A percentile compares a stretch with the other conserved stretches of the same genome.
These are phyloP conservation scores for Plantago lanceolata DNA, from an alignment of 305 asterid genomes.

Conservation along the genomic window DNA sequence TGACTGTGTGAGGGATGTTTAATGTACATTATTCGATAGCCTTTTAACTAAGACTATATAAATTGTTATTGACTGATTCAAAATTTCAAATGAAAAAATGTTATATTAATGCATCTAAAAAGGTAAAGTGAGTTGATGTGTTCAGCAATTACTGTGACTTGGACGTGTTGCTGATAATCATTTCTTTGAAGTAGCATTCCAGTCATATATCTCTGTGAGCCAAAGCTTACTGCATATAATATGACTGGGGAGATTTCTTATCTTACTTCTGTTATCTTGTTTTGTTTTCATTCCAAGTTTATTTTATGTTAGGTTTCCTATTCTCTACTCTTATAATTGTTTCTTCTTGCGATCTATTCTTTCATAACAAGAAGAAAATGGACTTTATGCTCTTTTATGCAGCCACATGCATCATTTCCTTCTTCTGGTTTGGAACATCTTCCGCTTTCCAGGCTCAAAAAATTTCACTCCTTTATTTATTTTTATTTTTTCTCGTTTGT, in stretches of 20 bases:
- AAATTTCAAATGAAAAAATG: too few relatives aligned
- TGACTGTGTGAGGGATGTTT: background rate
- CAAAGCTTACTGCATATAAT: slow-evolving; percentile 6
- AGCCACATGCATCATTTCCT: background rate
- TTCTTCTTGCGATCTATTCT: background rate
- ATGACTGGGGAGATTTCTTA: slow-evolving; percentile 2
- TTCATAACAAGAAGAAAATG: slow-evolving; percentile 6
- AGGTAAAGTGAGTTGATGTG: background rate
- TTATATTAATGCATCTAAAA: background rate
- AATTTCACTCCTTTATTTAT: too few relatives aligned
- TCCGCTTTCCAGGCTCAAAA: too few relatives aligned
- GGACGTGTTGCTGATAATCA: background rate
- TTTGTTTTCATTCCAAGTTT: background rate
- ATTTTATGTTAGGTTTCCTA: slow-evolving; percentile 7
- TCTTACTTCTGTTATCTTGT: background rate
- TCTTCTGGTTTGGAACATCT: background rate
- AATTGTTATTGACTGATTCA: background rate
- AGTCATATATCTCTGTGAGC: background rate
- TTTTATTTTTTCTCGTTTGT: slow-evolving; percentile 22
- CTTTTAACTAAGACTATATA: too few relatives aligned
- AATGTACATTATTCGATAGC: background rate
- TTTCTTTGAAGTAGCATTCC: background rate
- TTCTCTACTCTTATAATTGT: slow-evolving; percentile 9
- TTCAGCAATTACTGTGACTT: background rate
- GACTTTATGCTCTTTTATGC: background rate